Evolutionary conservation across 441 rosid genomes (phyloP).

Genomic region (Corymbia citriodora): DNA sequence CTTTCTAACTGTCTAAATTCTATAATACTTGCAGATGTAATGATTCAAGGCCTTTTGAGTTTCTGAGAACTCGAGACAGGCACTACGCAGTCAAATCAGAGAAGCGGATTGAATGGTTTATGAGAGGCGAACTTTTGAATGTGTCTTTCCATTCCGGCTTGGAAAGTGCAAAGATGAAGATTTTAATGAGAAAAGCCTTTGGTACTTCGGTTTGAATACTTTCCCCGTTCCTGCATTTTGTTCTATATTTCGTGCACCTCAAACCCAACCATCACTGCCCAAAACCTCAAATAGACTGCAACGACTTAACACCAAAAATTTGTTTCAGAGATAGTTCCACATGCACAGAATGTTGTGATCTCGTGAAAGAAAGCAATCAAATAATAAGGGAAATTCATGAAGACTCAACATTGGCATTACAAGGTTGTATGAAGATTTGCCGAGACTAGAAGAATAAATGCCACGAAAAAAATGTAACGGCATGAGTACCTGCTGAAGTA

Average conservation of each 20-base stretch:
- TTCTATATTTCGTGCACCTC: background rate
- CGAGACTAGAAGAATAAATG: background rate
- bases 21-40: background rate
- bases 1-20: background rate
- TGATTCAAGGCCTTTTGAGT: background rate
- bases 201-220: background rate
- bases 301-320: background rate
- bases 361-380: background rate
- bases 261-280: background rate
- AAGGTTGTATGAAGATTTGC: background rate
- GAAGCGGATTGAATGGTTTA: background rate
- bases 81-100: background rate
- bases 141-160: background rate
- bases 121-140: background rate
- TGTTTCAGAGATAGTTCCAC: background rate
- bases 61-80: background rate
- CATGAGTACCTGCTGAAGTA: slow-evolving; percentile 56
- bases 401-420: background rate
- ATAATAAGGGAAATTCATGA: background rate
- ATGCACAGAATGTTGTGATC: background rate
- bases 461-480: background rate
- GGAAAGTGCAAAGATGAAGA: background rate
- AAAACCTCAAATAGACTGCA: background rate
- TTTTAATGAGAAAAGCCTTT: background rate
- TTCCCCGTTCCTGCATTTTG: background rate